A percentile compares a stretch with the other conserved stretches of the same genome.
These are phyloP conservation scores for Solanum corneliomulleri DNA, from an alignment of 257 asterid species.

Conservation along the genomic window DNA sequence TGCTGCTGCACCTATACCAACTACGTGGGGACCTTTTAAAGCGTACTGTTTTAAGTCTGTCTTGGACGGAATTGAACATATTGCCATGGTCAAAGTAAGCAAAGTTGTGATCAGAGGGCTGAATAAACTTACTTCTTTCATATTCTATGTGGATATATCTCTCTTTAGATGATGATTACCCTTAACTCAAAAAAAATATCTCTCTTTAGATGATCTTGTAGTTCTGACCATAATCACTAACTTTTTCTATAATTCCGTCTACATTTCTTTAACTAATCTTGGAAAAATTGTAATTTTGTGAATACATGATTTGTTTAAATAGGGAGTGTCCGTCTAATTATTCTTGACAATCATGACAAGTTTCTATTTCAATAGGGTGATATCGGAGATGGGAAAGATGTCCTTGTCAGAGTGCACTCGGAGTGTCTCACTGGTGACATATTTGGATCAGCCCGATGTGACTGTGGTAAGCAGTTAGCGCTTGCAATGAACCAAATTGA, in stretches of 20 bases:
- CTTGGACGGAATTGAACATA: constrained; percentile 96
- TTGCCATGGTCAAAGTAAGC: constrained; percentile 94
- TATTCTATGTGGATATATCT: background rate
- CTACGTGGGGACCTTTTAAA: constrained; percentile 89
- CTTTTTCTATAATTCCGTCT: background rate
- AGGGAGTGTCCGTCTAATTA: background rate
- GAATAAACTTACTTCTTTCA: background rate
- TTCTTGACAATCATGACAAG: background rate
- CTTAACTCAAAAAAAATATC: background rate
- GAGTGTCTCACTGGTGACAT: constrained; percentile 97
- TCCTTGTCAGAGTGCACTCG: constrained; percentile 91
- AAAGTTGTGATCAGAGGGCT: background rate
- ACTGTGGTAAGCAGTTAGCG: constrained; percentile 82
- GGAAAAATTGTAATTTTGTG: background rate
- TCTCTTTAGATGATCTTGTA: background rate
- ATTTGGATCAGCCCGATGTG: constrained; percentile 95
- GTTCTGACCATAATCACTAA: background rate
- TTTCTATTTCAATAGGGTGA: constrained; percentile 48
- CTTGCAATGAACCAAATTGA: constrained; percentile 93
- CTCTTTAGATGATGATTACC: background rate
- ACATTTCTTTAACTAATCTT: background rate
- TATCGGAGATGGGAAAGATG: constrained; percentile 78
- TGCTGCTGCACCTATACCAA: constrained; percentile 87
- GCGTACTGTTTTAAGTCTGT: constrained; percentile 74
- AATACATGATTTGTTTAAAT: background rate